Percentiles rank a stretch among this genome's conserved stretches.
phyloP scores from a whole-genome alignment of 768 basidiomycete species.

The Mycena vitilis region DNA sequence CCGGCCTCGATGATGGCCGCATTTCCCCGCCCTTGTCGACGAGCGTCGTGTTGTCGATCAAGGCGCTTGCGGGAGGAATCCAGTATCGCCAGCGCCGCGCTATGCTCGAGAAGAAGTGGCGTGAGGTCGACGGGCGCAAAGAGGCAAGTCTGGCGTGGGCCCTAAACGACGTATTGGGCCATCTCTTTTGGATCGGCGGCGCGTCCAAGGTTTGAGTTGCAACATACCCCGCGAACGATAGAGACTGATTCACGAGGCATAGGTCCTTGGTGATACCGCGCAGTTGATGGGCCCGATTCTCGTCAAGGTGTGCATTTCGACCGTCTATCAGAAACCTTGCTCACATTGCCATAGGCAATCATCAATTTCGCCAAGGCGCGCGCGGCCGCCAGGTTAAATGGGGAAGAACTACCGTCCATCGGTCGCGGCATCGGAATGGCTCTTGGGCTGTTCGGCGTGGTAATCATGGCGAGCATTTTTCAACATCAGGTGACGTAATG shows the following conservation, averaged over 20 bases:
- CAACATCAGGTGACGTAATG: conserved; percentile 66
- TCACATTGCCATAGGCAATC: conserved; percentile 55
- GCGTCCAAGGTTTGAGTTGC: conserved; percentile 59
- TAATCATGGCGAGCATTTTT: conserved; percentile 63
- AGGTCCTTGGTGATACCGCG: conserved; percentile 71
- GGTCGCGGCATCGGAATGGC: conserved; percentile 72
- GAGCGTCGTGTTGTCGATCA: conserved; percentile 57
- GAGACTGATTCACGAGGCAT: conserved; percentile 29
- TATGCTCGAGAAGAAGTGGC: conserved; percentile 57
- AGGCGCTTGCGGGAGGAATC: conserved; percentile 40
- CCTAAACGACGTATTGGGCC: conserved; percentile 69
- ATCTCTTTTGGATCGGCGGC: conserved; percentile 73
- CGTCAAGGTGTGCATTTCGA: conserved; percentile 57
- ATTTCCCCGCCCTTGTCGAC: conserved; percentile 53
- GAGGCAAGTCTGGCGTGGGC: conserved; percentile 68
- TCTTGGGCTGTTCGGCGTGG: conserved; percentile 62
- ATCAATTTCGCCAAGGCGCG: conserved; percentile 70
- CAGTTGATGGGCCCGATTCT: conserved; percentile 74
- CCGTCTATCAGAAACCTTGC: not conserved
- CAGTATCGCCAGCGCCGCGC: conserved; percentile 42
- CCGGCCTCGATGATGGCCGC: conserved; percentile 56
- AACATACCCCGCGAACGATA: not conserved
- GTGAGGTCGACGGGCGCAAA: conserved; percentile 55
- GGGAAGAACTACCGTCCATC: conserved; percentile 50
- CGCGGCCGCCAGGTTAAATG: conserved; percentile 51